Conservation (phyloP, 768 basidiomycete genomes). For the Chiua virens region DNA sequence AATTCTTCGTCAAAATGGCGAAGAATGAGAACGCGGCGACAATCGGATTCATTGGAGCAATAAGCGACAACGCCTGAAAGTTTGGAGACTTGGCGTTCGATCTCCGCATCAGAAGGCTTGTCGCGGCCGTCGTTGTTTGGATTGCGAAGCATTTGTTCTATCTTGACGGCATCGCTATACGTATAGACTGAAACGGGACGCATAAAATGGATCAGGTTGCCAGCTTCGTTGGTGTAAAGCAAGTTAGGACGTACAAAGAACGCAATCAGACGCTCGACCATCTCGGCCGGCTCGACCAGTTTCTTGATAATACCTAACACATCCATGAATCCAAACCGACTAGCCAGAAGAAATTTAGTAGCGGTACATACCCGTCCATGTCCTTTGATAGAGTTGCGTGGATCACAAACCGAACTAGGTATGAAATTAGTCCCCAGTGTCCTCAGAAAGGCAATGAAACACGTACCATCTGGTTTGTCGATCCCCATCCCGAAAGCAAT, state of each 20-base stretch:
- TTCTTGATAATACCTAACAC: conserved; percentile 83
- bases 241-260: conserved; percentile 64
- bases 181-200: conserved; percentile 53
- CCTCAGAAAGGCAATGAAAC: neutral
- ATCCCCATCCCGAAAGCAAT: conserved; percentile 98
- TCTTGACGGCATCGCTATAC: conserved; percentile 54
- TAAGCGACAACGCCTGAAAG: conserved; percentile 73
- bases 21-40: conserved; percentile 85
- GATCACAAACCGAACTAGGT: conserved; percentile 85
- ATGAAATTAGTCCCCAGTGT: conserved; percentile 2
- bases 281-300: conserved; percentile 97
- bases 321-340: neutral
- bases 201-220: neutral
- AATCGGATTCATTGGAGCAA: conserved; percentile 78
- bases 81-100: conserved; percentile 64
- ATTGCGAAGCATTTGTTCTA: conserved; percentile 62
- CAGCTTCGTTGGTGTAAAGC: neutral
- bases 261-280: conserved; percentile 77
- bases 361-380: conserved; percentile 67
- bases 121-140: conserved; percentile 38
- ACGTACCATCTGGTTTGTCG: conserved; percentile 75
- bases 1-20: conserved; percentile 88
- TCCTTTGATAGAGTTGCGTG: conserved; percentile 82
- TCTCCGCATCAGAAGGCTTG: conserved; percentile 45
- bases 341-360: neutral